Base-by-base conservation (phyloP, 257 asterid species). In the Verbena officinalis region DNA sequence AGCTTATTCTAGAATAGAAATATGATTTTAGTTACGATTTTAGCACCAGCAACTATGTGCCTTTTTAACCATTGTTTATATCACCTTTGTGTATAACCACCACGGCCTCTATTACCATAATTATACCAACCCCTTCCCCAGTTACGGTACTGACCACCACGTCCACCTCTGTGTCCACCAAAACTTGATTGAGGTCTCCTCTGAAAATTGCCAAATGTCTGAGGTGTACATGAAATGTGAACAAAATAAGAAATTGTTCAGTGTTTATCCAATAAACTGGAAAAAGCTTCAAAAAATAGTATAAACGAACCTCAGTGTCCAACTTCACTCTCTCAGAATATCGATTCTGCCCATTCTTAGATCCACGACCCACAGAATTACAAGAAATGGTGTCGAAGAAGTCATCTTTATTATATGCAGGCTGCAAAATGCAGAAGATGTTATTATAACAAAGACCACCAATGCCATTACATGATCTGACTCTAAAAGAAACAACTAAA, bases 381-480 rank as follows among this genome's bases (percentile, higher is more conserved):
- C 90, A 75, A 64, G 95, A 86, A 48, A 89, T 86, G 46, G 85
- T 78, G 62, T 86, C 95, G 57, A 89, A 89, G 88, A 89, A 86
- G 31, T 86, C 92, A 57, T 89, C 88, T 76, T 86, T 89, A 12
- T 77, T 84, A 74, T 89, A 86, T 55, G 95, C 92, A 74, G 90
- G 86, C 96, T 86, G 90, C 71, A 27, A n/a, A 2, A 69, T n/a
- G 59, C 15, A 72, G 51, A 69, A 39, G 48, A 65, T 21, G 34
- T 52, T 38, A 44, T 62, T 43, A 60, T 20, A 33, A 40, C 24
- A 43, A 72, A 13, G 15, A 24, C 2, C 10, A 55, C 15, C 42
- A 19, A 21, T 27, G 15, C 43, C 20, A 40, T 3, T 42, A 52
- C n/a, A n/a, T n/a, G n/a, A n/a, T n/a, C n/a, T 45, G 66, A 22